A percentile compares a stretch with the other conserved stretches of the same genome.
These are phyloP conservation scores for Wolfiporia cocos DNA, from an alignment of 1,284 basidiomycete species.

Conservation along the genomic window DNA sequence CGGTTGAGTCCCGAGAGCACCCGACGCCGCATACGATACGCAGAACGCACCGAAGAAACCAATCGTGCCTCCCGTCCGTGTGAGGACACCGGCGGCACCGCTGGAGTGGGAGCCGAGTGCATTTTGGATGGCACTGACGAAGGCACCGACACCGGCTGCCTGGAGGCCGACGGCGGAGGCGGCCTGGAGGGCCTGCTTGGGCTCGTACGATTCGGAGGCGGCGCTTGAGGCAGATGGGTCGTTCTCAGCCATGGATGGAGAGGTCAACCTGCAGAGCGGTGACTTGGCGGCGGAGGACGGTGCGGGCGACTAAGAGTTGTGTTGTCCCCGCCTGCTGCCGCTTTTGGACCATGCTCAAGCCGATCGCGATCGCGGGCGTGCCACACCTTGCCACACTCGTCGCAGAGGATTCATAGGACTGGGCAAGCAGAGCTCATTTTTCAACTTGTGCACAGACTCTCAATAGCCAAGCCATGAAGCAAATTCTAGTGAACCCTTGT, in stretches of 20 bases:
- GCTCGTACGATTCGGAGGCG: conserved; percentile 36
- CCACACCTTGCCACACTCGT: too few relatives aligned
- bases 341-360: too few relatives aligned
- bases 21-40: conserved; percentile 3
- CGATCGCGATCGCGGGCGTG: too few relatives aligned
- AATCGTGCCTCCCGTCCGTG: conserved; percentile 74
- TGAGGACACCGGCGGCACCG: conserved; percentile 86
- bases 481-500: too few relatives aligned
- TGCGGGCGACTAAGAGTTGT: background rate
- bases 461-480: too few relatives aligned
- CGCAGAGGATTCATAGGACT: too few relatives aligned
- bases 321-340: too few relatives aligned
- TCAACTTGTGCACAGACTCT: too few relatives aligned
- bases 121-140: conserved; percentile 83
- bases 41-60: conserved; percentile 69
- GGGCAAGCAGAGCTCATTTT: too few relatives aligned
- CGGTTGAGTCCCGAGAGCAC: conserved; percentile 10
- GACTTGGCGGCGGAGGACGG: background rate
- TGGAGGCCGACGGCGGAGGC: conserved; percentile 63
- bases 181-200: conserved; percentile 52
- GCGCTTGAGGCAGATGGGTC: conserved; percentile 6
- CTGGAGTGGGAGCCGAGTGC: conserved; percentile 74
- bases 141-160: conserved; percentile 67
- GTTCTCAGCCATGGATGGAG: conserved; percentile 21
- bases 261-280: conserved; percentile 7